These are phyloP conservation scores for Corchorus capsularis DNA, from an alignment of 345 rosid genomes.

Conservation along the genomic window DNA sequence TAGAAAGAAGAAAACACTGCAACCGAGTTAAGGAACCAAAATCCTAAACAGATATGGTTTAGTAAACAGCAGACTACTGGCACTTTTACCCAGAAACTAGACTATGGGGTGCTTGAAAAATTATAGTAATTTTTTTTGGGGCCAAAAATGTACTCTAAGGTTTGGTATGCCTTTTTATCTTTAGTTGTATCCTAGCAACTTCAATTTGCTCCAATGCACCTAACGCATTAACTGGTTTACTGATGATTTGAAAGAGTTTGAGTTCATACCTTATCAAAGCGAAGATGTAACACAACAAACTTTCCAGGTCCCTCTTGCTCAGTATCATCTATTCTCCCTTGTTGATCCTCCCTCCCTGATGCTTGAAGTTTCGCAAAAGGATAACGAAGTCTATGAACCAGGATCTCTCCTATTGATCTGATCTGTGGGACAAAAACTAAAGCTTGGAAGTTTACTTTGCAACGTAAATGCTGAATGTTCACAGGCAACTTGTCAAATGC, in stretches of 20 bases:
- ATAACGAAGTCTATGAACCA: slow-evolving; percentile 64
- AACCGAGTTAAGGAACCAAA: slow-evolving; percentile 3
- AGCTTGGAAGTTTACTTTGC: slow-evolving; percentile 94
- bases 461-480: slow-evolving; percentile 76
- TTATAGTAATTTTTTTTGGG: no score
- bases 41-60: not conserved
- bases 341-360: slow-evolving; percentile 37
- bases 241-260: slow-evolving; percentile 5
- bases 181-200: slow-evolving; percentile 5
- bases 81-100: slow-evolving; percentile 9
- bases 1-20: not conserved
- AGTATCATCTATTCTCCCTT: slow-evolving; percentile 36
- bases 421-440: slow-evolving; percentile 66
- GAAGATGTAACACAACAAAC: slow-evolving; percentile 89
- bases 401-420: slow-evolving; percentile 57
- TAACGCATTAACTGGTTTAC: not conserved
- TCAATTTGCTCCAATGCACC: not conserved
- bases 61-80: not conserved
- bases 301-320: slow-evolving; percentile 55
- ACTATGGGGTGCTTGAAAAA: not conserved
- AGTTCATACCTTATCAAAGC: slow-evolving; percentile 81
- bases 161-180: not conserved
- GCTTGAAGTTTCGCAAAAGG: slow-evolving; percentile 40
- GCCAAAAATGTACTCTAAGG: not conserved
- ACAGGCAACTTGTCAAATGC: slow-evolving; percentile 78